A percentile compares a stretch with the other conserved stretches of the same genome.
These are phyloP conservation scores for Pythium biforme DNA, from an alignment of 352 stramenopile species.

Conservation along the genomic window DNA sequence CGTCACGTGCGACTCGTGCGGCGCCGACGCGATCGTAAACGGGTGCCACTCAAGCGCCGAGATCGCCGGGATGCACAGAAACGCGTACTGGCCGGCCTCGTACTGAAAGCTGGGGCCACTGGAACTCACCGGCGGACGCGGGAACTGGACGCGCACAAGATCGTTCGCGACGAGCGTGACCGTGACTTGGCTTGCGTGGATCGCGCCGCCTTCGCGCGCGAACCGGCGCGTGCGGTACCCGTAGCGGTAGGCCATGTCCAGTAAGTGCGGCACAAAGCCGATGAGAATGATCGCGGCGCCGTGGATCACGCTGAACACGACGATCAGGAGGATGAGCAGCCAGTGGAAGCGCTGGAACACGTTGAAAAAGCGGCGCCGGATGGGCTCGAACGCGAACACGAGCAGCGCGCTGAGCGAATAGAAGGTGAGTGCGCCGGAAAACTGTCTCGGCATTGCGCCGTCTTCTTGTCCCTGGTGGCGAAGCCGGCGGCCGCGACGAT, in stretches of 20 bases:
- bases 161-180: slow-evolving; percentile 23
- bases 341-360: slow-evolving; percentile 52
- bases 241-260: slow-evolving; percentile 45
- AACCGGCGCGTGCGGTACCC: slow-evolving; percentile 31
- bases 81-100: slow-evolving; percentile 68
- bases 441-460: neutral
- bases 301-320: slow-evolving; percentile 43
- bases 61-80: slow-evolving; percentile 77
- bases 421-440: slow-evolving; percentile 28
- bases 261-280: slow-evolving; percentile 33
- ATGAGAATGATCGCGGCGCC: slow-evolving; percentile 33
- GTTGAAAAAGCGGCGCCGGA: slow-evolving; percentile 52
- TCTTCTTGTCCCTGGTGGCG: slow-evolving; percentile 1
- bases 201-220: slow-evolving; percentile 16
- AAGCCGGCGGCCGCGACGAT: neutral
- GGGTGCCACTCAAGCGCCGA: slow-evolving; percentile 82
- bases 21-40: slow-evolving; percentile 84
- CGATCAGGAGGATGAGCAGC: slow-evolving; percentile 46
- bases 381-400: slow-evolving; percentile 34
- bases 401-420: slow-evolving; percentile 34
- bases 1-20: slow-evolving; percentile 60
- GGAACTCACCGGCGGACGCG: slow-evolving; percentile 13
- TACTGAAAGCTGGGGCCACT: slow-evolving; percentile 30
- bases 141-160: slow-evolving; percentile 51
- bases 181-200: slow-evolving; percentile 13